Evolutionary conservation across 2,329 filamentous ascomycete species (phyloP), one percentile per base, ranked within the genome.

Genomic region (Ceratocystis variospora): DNA sequence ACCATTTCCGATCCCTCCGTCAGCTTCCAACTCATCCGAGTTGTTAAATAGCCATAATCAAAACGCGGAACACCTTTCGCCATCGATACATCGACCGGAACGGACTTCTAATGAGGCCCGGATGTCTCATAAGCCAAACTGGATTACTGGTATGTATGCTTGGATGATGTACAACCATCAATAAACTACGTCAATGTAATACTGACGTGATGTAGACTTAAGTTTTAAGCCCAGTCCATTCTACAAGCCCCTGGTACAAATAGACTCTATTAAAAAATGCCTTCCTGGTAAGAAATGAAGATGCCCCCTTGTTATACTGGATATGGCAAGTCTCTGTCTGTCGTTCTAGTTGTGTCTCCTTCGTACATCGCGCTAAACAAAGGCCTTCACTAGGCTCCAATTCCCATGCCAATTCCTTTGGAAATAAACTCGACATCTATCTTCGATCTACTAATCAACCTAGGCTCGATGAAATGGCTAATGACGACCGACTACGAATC

Each of bases 151-250:
- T 41, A 41, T 41, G 37, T 41, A 41, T 41, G 37, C 37, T 41
- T 41, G 28, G 28, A 28, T 41, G 3, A 41, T 5, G 10, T 4
- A 41, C 37, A 15, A 41, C 8, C 8, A 15, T 15, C 1, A 53
- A 22, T 22, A 22, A 22, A 28, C 48, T 10, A 22, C 8, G 1
- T 25, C 28, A 3, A 53, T 28, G 48, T 17, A n/a, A 31, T 59
- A 59, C 55, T 59, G 6, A 59, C 55, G 7, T 6, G 12, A 59
- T 3, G 28, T 31, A 59, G 55, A 8, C 12, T n/a, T 59, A 25
- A 67, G 69, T 10, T 81, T 80, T 77, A 93, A 89, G 72, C 75
- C 84, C 3, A 96, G 90, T 72, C 93, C 94, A 0, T 99, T 96
- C 75, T 96, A 93, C 72, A 83, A 83, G 10, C 79, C 93, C 41